Evolutionary conservation across 169 alveolate species (phyloP).

Genomic region (Plasmodium blacklocki): DNA sequence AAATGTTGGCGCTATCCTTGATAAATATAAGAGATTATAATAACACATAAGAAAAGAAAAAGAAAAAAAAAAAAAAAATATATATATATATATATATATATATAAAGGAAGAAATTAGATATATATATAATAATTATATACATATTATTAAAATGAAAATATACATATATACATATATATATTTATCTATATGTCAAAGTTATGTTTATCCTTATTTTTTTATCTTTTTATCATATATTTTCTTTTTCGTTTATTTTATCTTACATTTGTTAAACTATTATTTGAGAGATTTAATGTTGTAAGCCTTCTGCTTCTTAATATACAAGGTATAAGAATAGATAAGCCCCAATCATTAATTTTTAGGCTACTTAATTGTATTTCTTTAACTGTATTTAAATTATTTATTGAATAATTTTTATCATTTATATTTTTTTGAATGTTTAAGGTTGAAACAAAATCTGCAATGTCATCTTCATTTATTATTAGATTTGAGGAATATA

Average conservation of each 20-base stretch:
- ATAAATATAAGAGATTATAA: not conserved
- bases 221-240: not conserved
- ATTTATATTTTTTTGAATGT: slow-evolving; percentile 1
- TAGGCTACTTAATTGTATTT: slow-evolving; percentile 40
- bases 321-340: slow-evolving; percentile 62
- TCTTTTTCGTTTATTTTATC: not conserved
- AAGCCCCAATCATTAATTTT: slow-evolving; percentile 49
- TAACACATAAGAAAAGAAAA: not conserved
- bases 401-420: not conserved
- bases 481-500: slow-evolving; percentile 33
- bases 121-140: not conserved
- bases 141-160: no score
- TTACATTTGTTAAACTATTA: slow-evolving; percentile 46
- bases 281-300: slow-evolving; percentile 34
- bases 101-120: not conserved
- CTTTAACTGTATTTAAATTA: slow-evolving; percentile 9
- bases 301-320: slow-evolving; percentile 32
- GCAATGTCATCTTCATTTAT: slow-evolving; percentile 62
- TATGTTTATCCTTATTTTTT: not conserved
- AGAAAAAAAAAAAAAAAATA: not conserved
- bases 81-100: slow-evolving; percentile 13
- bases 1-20: slow-evolving; percentile 60
- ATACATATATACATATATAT: not conserved
- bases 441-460: slow-evolving; percentile 51
- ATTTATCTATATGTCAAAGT: not conserved